Evolutionary conservation across 345 rosid species (phyloP), one percentile per base, ranked within the genome.

Genomic region (Geranium rotundifolium): DNA sequence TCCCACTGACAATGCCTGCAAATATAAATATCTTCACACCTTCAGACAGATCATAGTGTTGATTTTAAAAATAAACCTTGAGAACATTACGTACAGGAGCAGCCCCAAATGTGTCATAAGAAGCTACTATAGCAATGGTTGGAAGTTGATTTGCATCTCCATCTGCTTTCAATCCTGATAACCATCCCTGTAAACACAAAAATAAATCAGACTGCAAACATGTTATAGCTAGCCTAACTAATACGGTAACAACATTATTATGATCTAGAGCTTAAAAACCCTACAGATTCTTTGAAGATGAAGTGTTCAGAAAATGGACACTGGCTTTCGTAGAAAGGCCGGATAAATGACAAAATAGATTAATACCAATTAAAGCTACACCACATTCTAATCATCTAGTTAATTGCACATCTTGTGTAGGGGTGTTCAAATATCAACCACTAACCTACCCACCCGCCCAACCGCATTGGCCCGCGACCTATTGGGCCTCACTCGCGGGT

Each of bases 51-150:
- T 0, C 15, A 7, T 62, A 58, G 62, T 17, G 64, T 46, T 46
- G 52, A 46, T 46, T 4, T 62, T 39, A 18, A 15, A 7, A 57
- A 14, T 41, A 39, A 12, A 15, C 27, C 34, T 65, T 57, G 54
- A 54, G 46, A 52, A 17, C 55, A 71, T 69, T 68, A 83, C 91
- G 18, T 81, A 93, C 99, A 67, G 99, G 99, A 77, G 91, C 91
- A 74, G 96, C 87, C 65, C 97, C 99, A 67, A 93, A 87, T 8
- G 99, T 84, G 80, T 93, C 99, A 73, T 93, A 93, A 62, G 96
- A 86, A 72, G 96, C 97, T 57, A 93, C 91, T 59, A 89, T 77
- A 69, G 99, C 96, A 83, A 93, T 86, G 58, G 95, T 89, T 61
- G 95, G 99, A 60, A 93, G 95, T 69, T 86, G 96, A 74, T 76